These are phyloP conservation scores for Mycena rebaudengoi DNA, from an alignment of 768 basidiomycete species.

Conservation along the genomic window DNA sequence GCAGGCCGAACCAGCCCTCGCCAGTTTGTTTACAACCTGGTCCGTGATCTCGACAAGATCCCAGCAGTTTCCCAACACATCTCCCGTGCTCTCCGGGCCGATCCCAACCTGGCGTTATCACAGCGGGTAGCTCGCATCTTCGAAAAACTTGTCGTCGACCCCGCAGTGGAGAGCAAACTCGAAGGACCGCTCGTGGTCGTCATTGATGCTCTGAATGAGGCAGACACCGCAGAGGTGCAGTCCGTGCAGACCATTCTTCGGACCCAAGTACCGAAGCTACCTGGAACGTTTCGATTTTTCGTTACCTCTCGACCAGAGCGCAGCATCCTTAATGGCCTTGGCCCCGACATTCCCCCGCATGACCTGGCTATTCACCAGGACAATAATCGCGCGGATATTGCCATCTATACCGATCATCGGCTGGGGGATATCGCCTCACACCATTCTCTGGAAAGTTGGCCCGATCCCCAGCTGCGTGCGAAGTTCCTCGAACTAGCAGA, in stretches of 20 bases:
- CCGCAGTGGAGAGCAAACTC: neutral
- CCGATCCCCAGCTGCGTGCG: neutral
- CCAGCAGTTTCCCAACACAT: neutral
- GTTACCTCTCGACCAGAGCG: slow-evolving; percentile 28
- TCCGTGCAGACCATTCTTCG: slow-evolving; percentile 20
- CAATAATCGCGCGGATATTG: slow-evolving; percentile 27
- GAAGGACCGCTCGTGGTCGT: slow-evolving; percentile 10
- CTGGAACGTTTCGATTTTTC: slow-evolving; percentile 28
- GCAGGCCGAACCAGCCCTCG: slow-evolving; percentile 20
- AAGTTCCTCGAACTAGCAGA: slow-evolving; percentile 18
- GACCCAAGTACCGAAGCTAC: slow-evolving; percentile 25
- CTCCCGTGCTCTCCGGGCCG: neutral
- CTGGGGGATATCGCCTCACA: slow-evolving; percentile 18
- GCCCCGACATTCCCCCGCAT: neutral
- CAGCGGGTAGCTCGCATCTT: neutral
- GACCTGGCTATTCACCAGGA: slow-evolving; percentile 20
- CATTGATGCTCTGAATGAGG: slow-evolving; percentile 36
- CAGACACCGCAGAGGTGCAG: slow-evolving; percentile 22
- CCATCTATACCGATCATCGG: slow-evolving; percentile 15
- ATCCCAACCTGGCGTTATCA: neutral
- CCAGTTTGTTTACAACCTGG: neutral
- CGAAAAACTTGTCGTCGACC: neutral
- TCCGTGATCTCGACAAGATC: neutral
- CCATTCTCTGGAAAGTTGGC: neutral
- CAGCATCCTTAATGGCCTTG: slow-evolving; percentile 14